These are phyloP conservation scores for Suillus variegatus DNA, from an alignment of 768 basidiomycete species.

Conservation along the genomic window DNA sequence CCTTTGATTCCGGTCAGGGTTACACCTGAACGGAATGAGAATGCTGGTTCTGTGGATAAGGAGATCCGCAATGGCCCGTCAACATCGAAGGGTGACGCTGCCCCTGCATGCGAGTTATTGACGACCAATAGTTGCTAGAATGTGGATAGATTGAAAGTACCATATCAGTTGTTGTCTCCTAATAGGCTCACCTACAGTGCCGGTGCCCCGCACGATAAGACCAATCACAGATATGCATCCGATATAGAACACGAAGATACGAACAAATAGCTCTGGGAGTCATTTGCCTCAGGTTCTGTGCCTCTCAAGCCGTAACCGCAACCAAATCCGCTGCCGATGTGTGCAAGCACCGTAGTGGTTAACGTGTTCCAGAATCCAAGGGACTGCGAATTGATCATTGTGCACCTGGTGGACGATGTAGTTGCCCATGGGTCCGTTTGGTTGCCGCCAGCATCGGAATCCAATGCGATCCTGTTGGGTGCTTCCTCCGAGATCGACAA, in stretches of 20 bases:
- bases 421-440: constrained; percentile 57
- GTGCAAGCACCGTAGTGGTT: constrained; percentile 73
- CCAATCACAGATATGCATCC: constrained; percentile 74
- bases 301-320: constrained; percentile 60
- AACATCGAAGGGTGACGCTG: constrained; percentile 68
- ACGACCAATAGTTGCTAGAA: constrained; percentile 37
- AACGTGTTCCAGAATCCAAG: constrained; percentile 73
- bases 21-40: constrained; percentile 27
- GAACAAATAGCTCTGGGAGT: constrained; percentile 75
- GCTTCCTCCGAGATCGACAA: constrained; percentile 62
- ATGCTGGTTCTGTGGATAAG: neutral
- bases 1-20: constrained; percentile 55
- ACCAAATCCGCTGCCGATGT: constrained; percentile 79
- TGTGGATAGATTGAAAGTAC: neutral
- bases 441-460: constrained; percentile 48
- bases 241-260: constrained; percentile 65
- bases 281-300: constrained; percentile 71
- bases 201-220: constrained; percentile 64
- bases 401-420: constrained; percentile 52
- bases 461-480: constrained; percentile 34
- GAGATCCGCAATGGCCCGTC: constrained; percentile 38
- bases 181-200: constrained; percentile 39
- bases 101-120: constrained; percentile 41
- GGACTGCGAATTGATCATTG: constrained; percentile 51
- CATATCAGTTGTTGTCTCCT: constrained; percentile 24